A percentile compares a stretch with the other conserved stretches of the same genome.
phyloP scores from a whole-genome alignment of 2,329 filamentous ascomycete species.

The Fusarium lateritium region DNA sequence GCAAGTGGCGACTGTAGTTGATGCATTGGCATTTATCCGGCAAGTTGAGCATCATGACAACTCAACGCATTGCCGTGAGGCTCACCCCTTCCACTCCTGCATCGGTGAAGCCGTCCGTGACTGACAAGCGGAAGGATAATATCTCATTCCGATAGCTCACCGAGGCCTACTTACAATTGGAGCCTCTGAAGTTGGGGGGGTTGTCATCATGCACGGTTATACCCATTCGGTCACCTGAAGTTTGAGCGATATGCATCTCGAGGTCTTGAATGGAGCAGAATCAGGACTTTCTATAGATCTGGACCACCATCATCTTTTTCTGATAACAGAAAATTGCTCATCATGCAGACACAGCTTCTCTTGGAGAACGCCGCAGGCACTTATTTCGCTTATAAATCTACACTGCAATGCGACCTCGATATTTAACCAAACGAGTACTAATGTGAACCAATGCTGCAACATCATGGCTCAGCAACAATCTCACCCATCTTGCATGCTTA shows the following conservation, averaged over 20 bases:
- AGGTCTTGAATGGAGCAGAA: slow-evolving; percentile 18
- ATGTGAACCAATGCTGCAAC: slow-evolving; percentile 4
- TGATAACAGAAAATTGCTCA: neutral
- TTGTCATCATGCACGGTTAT: slow-evolving; percentile 30
- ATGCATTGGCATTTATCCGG: neutral
- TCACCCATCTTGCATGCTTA: neutral
- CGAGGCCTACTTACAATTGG: slow-evolving; percentile 2
- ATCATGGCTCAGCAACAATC: slow-evolving; percentile 7
- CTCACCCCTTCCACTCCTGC: slow-evolving; percentile 15
- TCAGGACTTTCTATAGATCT: slow-evolving; percentile 15
- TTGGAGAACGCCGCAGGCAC: neutral
- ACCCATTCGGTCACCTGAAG: slow-evolving; percentile 22
- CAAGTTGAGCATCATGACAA: slow-evolving; percentile 26
- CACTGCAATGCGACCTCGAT: neutral
- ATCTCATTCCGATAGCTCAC: neutral
- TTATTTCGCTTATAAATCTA: neutral
- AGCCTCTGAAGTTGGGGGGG: slow-evolving; percentile 15
- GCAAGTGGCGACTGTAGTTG: neutral
- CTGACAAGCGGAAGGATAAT: slow-evolving; percentile 6
- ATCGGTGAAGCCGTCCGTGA: neutral
- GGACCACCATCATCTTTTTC: neutral
- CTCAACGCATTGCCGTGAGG: slow-evolving; percentile 2
- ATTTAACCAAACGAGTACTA: neutral
- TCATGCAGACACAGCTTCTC: slow-evolving; percentile 1
- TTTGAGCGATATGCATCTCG: slow-evolving; percentile 23